A percentile compares a stretch with the other conserved stretches of the same genome.
These are phyloP conservation scores for Mortierella sp. DNA, from an alignment of 371 early-diverging fungal genomes.

Conservation along the genomic window DNA sequence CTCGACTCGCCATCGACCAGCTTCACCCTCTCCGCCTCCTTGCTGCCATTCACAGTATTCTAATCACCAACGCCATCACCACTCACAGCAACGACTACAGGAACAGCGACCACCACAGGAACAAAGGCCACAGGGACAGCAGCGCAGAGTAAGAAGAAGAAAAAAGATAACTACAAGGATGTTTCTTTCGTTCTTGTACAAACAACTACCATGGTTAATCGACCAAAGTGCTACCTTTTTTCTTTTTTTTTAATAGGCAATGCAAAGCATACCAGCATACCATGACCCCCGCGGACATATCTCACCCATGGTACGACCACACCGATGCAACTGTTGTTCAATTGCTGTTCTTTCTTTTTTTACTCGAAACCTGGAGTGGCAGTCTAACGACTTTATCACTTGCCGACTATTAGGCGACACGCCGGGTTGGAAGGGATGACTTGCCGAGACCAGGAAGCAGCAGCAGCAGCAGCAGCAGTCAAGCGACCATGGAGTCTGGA, in stretches of 20 bases:
- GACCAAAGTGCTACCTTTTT: not conserved
- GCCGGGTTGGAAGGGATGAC: not conserved
- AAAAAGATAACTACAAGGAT: no score
- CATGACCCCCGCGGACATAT: slow-evolving; percentile 3
- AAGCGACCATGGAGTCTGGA: not conserved
- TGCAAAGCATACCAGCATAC: not conserved
- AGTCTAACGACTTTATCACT: not conserved
- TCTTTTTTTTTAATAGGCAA: not conserved
- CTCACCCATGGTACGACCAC: not conserved
- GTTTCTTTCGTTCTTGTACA: no score
- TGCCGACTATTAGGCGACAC: not conserved
- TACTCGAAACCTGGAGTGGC: no score
- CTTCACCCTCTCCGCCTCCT: not conserved
- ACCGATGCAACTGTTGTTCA: no score
- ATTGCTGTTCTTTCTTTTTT: no score
- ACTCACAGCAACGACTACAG: not conserved
- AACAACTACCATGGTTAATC: no score
- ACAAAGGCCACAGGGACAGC: not conserved
- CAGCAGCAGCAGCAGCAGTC: not conserved
- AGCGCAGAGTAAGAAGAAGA: not conserved
- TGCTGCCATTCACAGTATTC: not conserved
- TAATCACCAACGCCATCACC: not conserved
- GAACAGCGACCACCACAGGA: not conserved
- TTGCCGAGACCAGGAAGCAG: not conserved
- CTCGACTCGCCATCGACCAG: not conserved